Evolutionary conservation across 1,284 basidiomycete species (phyloP), one percentile per base, ranked within the genome.

Genomic region (Sphaerobolus stellatus): DNA sequence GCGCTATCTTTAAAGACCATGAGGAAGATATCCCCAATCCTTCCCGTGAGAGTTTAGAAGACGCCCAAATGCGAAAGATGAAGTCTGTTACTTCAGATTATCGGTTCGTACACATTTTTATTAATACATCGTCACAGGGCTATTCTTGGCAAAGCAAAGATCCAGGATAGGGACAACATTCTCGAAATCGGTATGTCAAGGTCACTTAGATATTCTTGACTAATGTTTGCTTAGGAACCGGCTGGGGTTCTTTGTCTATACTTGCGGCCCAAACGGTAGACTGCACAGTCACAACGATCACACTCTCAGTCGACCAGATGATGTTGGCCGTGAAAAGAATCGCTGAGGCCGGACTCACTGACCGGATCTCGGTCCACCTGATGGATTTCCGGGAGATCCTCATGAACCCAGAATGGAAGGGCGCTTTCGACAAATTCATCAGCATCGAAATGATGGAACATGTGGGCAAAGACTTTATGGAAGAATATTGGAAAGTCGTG

Each of bases 371-470:
- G 11, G 86, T 92, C 8, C 88, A 92, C 68, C 70, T 91, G 29
- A 80, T 92, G 78, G 90, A 92, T 65, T 93, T 91, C 65, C 72
- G 81, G 18, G 71, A 75, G n/a, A n/a, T n/a, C n/a, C n/a, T n/a
- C 48, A 80, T 88, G 75, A 86, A 86, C 1, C 52, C 67, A 1
- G 78, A 79, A 30, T 90, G 86, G 86, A 70, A 78, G 54, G 78
- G 79, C 25, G 61, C 68, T 6, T 91, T 92, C 64, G 88, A 91
- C 64, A 71, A 88, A 3, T 75, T 92, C 9, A 76, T 91, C 20
- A 87, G 85, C 56, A 76, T 90, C 38, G 89, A 91, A 71, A 91
- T 92, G 88, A 79, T 92, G 13, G 89, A 92, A 67, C 83, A 84
- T 0, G 88, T 92, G 8, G 90, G 89, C 3, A 68, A 73, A 54